Base-by-base conservation (phyloP, 2,329 filamentous ascomycete genomes). In the Knoxdaviesia capensis region DNA sequence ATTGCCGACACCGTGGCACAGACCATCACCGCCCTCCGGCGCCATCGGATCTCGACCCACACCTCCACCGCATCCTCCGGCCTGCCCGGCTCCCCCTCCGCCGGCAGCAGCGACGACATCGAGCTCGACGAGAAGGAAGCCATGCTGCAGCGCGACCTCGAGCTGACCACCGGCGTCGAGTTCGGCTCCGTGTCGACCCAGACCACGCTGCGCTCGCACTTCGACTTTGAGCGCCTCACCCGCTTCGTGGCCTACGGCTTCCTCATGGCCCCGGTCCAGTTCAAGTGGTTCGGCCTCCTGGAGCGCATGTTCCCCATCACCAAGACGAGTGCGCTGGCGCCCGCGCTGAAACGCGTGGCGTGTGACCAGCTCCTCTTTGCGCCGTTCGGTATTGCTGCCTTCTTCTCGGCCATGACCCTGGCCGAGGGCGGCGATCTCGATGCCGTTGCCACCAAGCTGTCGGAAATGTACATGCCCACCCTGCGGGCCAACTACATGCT, bases 221-320 rank as follows among this genome's bases (percentile, higher is more conserved):
- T 98, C 54, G 88, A 98, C 60, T 96, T 96, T 53, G 90, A 96
- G 63, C 77, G 90, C 40, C 66, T 94, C 48, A 88, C 84, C 2
- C 72, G 90, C 39, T 98, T 96, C 65, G 94, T 96, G 85, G 80
- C 83, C 5, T 98, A 96, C 58, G 86, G 86, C 56, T 94, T 96
- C 63, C 73, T 81, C 55, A 94, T 96, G 85, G 86, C 90, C 5
- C 90, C 90, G 0, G 53, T 94, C 32, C 88, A 96, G 59, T 94
- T 93, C 64, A 80, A 84, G 56, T 98, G 90, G 90, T 96, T 96
- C 61, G 73, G 75, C 41, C 87, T 94, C 58, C 65, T 98, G 48
- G 80, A 77, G 33, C 69, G 67, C 49, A 69, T 76, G 7, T 98
- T 98, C 54, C 90, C 90, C 5, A 77, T 94, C 41, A 81, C 79